Conservation (phyloP, 2,329 filamentous ascomycete species). For the Pezicula carpinea region DNA sequence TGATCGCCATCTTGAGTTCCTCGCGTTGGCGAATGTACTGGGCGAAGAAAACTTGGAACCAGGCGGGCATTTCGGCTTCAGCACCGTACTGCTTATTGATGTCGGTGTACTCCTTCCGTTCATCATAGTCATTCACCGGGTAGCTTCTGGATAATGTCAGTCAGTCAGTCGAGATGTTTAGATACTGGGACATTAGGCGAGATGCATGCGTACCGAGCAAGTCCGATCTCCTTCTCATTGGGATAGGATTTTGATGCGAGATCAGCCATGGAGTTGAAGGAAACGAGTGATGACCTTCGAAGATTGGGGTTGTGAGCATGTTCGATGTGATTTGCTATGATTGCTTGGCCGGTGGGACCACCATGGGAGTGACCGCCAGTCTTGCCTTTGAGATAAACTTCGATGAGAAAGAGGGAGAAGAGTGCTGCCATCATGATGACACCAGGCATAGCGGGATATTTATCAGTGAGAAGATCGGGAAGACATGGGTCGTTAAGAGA, state of each 20-base stretch:
- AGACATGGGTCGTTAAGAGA: constrained; percentile 63
- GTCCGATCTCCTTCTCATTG: constrained; percentile 8
- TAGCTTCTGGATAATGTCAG: neutral
- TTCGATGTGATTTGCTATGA: constrained; percentile 5
- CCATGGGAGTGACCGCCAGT: constrained; percentile 14
- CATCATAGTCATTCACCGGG: neutral
- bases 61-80: constrained; percentile 49
- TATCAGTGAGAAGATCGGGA: constrained; percentile 37
- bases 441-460: constrained; percentile 42
- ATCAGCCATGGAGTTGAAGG: too few relatives aligned
- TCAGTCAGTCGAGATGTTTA: too few relatives aligned
- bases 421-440: constrained; percentile 40
- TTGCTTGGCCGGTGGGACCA: constrained; percentile 9
- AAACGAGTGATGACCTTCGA: too few relatives aligned
- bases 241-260: constrained; percentile 1
- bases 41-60: constrained; percentile 60
- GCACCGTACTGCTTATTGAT: constrained; percentile 14
- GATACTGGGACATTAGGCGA: too few relatives aligned
- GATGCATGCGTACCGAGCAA: constrained; percentile 5
- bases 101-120: neutral
- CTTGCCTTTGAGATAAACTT: constrained; percentile 46
- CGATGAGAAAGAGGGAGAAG: constrained; percentile 45
- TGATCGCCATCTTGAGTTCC: constrained; percentile 52
- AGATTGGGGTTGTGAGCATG: constrained; percentile 4
- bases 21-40: constrained; percentile 57